Percentiles rank a stretch among this genome's conserved stretches.
Evolutionary conservation across 2,329 filamentous ascomycete species (phyloP).

Genomic region (Fusarium sp.): DNA sequence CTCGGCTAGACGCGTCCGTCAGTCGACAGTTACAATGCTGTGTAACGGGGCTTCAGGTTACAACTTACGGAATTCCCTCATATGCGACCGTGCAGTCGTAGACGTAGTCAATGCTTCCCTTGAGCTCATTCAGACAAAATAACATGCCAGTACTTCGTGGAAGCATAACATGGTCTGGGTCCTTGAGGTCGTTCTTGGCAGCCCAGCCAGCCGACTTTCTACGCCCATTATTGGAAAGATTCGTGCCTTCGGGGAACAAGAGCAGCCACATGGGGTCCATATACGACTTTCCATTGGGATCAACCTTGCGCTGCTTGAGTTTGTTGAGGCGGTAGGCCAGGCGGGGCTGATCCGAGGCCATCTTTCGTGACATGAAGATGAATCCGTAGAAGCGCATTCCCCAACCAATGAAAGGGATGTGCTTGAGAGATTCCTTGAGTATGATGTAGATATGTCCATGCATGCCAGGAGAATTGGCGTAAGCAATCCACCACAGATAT

Average conservation of each 20-base stretch:
- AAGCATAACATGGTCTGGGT: constrained; percentile 78
- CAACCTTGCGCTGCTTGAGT: constrained; percentile 67
- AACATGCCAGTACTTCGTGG: constrained; percentile 83
- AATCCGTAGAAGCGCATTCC: constrained; percentile 89
- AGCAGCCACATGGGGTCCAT: constrained; percentile 89
- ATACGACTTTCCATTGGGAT: constrained; percentile 63
- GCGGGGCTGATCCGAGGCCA: constrained; percentile 80
- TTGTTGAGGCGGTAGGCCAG: constrained; percentile 77
- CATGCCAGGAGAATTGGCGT: constrained; percentile 77
- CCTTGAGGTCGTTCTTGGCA: constrained; percentile 75
- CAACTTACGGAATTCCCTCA: constrained; percentile 86
- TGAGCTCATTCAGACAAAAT: constrained; percentile 81
- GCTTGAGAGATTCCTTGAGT: constrained; percentile 85
- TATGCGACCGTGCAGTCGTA: constrained; percentile 97
- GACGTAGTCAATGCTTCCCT: constrained; percentile 79
- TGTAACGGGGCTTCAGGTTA: background rate
- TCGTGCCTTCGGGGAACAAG: constrained; percentile 89
- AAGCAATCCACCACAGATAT: constrained; percentile 94
- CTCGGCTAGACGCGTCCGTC: constrained; percentile 62
- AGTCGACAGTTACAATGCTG: constrained; percentile 15
- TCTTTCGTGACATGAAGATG: constrained; percentile 91
- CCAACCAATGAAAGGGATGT: constrained; percentile 80
- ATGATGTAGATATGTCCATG: constrained; percentile 92
- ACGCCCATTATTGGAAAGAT: constrained; percentile 75
- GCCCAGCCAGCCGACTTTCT: constrained; percentile 79